Percentiles rank a stretch among this genome's conserved stretches.
Evolutionary conservation across 2,329 filamentous ascomycete species (phyloP).

Genomic region (Alternaria sp.): DNA sequence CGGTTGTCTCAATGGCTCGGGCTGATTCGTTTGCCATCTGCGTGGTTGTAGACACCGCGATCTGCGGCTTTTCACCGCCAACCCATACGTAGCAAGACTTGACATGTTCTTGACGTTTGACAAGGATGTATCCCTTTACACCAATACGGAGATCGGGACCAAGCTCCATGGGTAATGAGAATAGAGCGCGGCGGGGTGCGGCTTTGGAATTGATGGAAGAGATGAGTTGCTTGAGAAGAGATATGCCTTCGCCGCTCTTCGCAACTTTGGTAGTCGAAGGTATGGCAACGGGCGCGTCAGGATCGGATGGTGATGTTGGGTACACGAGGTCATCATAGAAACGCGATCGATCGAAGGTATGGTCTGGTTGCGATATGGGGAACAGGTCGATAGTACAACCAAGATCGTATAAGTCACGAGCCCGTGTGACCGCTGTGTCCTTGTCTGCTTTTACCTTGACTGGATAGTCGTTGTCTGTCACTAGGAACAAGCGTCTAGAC

Average conservation of each 20-base stretch:
- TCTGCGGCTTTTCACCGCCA: constrained; percentile 83
- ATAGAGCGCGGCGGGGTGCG: constrained; percentile 83
- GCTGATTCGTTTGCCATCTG: constrained; percentile 81
- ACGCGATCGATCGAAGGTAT: constrained; percentile 79
- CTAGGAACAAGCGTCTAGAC: constrained; percentile 90
- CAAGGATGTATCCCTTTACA: constrained; percentile 89
- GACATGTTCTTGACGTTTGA: constrained; percentile 83
- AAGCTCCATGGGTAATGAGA: constrained; percentile 88
- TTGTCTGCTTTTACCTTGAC: constrained; percentile 74
- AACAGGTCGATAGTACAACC: constrained; percentile 93
- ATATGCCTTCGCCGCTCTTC: constrained; percentile 77
- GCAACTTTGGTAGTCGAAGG: constrained; percentile 67
- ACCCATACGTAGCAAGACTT: constrained; percentile 89
- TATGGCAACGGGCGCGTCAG: constrained; percentile 69
- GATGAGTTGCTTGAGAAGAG: constrained; percentile 79
- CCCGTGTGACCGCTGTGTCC: constrained; percentile 82
- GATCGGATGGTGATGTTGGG: constrained; percentile 70
- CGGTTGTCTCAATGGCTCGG: constrained; percentile 77
- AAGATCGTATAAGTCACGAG: constrained; percentile 94
- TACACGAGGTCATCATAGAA: constrained; percentile 99
- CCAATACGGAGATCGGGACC: constrained; percentile 86
- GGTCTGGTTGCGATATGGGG: constrained; percentile 77
- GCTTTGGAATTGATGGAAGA: constrained; percentile 93
- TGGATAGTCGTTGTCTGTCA: constrained; percentile 93
- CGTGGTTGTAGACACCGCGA: constrained; percentile 77